Conservation (phyloP, 75 land plant genomes). For the Selaginella moellendorffii region DNA sequence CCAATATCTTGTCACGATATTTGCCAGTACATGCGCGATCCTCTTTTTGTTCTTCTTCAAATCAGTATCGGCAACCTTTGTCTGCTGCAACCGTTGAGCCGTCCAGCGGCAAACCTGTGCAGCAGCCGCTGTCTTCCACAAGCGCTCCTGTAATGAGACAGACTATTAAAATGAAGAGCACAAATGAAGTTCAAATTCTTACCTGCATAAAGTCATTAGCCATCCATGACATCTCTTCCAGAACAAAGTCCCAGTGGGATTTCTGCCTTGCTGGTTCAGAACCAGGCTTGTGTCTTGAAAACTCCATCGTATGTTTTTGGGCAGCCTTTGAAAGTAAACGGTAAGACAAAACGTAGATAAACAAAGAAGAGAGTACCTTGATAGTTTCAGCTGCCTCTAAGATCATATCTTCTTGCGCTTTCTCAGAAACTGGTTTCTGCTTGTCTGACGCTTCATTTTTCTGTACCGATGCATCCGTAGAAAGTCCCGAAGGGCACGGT, state of each 20-base stretch:
- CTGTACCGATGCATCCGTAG: not conserved
- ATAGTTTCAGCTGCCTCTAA: conserved; percentile 48
- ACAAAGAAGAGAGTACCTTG: conserved; percentile 33
- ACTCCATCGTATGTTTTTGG: conserved; percentile 33
- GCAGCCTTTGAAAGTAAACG: conserved; percentile 33
- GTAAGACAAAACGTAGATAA: not conserved
- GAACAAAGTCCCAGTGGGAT: conserved; percentile 94
- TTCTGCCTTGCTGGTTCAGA: conserved; percentile 29
- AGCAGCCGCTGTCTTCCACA: conserved; percentile 77
- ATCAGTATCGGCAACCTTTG: conserved; percentile 24
- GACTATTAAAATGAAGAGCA: not conserved
- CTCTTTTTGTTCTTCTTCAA: conserved; percentile 21
- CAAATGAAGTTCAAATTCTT: not conserved
- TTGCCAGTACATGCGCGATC: conserved; percentile 34
- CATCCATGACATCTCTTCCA: conserved; percentile 92
- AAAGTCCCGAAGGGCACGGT: no score
- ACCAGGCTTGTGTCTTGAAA: conserved; percentile 24
- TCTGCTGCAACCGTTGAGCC: conserved; percentile 17
- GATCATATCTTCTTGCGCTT: conserved; percentile 49
- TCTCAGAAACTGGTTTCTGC: conserved; percentile 16
- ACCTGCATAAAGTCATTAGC: conserved; percentile 99
- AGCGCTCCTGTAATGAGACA: conserved; percentile 42
- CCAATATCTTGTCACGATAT: conserved; percentile 64
- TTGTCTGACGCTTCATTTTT: conserved; percentile 12
- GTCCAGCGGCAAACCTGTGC: conserved; percentile 41